A percentile compares a stretch with the other conserved stretches of the same genome.
These are phyloP conservation scores for Nicotiana attenuata DNA, from an alignment of 257 asterid genomes.

Conservation along the genomic window DNA sequence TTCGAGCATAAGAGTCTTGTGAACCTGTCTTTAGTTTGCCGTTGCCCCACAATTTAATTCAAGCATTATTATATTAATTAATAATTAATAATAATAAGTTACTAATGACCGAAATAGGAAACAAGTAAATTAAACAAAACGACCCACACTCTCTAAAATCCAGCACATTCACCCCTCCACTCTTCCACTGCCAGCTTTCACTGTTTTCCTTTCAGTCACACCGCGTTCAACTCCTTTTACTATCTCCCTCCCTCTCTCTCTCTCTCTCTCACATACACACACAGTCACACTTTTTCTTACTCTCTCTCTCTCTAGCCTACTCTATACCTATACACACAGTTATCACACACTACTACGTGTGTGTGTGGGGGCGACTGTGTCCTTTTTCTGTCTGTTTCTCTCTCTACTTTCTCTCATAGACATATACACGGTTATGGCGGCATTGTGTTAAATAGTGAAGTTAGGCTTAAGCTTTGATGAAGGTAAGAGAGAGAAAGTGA, in stretches of 20 bases:
- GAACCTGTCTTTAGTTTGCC: background rate
- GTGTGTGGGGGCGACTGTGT: too few relatives aligned
- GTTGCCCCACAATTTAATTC: background rate
- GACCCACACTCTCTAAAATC: background rate
- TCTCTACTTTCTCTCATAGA: background rate
- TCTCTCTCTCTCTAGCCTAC: background rate
- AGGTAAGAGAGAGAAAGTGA: conserved; percentile 1
- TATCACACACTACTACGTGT: background rate
- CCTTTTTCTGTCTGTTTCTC: background rate
- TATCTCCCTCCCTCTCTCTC: background rate
- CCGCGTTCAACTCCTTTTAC: background rate
- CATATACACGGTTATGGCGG: background rate
- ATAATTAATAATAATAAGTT: too few relatives aligned
- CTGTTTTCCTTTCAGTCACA: background rate
- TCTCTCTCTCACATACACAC: background rate
- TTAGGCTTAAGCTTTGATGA: conserved; percentile 6
- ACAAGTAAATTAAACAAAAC: background rate
- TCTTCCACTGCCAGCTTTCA: background rate
- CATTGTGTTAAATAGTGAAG: background rate
- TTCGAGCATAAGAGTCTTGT: background rate
- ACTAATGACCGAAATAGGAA: background rate
- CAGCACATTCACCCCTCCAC: background rate
- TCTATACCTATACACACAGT: background rate
- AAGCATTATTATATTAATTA: background rate
- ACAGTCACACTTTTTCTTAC: background rate